phyloP scores from a whole-genome alignment of 2,329 filamentous ascomycete genomes.

The Hypoxylon sp. region DNA sequence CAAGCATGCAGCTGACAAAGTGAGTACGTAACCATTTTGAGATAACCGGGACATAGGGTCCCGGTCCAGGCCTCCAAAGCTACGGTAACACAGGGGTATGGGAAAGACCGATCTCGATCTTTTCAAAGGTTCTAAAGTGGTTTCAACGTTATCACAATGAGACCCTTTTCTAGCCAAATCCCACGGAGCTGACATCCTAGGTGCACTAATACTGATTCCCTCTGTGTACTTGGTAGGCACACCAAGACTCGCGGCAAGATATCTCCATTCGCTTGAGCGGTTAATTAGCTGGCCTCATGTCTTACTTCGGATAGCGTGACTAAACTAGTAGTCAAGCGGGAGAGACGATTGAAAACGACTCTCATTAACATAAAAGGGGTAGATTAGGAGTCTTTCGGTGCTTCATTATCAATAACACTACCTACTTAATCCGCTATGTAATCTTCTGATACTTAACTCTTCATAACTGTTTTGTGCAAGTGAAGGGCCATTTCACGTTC shows the following conservation, averaged over 20 bases:
- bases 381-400: neutral
- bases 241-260: neutral
- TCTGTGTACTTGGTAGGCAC: neutral
- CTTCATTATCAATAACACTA: neutral
- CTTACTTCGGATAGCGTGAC: conserved; percentile 5
- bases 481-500: neutral
- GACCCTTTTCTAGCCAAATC: conserved; percentile 7
- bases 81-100: conserved; percentile 3
- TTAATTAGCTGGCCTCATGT: conserved; percentile 19
- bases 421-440: neutral
- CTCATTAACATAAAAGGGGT: neutral
- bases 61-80: conserved; percentile 13
- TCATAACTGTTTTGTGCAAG: neutral
- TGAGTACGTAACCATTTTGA: conserved; percentile 3
- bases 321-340: neutral
- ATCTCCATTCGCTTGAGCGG: conserved; percentile 24
- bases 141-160: neutral
- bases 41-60: conserved; percentile 2
- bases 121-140: neutral
- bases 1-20: conserved; percentile 1
- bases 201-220: neutral
- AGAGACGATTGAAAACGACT: neutral
- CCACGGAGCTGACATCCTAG: neutral
- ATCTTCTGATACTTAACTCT: neutral
- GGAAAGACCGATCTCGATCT: conserved; percentile 4